phyloP scores from a whole-genome alignment of 352 stramenopile genomes.

The Globisporangium alternatum region DNA sequence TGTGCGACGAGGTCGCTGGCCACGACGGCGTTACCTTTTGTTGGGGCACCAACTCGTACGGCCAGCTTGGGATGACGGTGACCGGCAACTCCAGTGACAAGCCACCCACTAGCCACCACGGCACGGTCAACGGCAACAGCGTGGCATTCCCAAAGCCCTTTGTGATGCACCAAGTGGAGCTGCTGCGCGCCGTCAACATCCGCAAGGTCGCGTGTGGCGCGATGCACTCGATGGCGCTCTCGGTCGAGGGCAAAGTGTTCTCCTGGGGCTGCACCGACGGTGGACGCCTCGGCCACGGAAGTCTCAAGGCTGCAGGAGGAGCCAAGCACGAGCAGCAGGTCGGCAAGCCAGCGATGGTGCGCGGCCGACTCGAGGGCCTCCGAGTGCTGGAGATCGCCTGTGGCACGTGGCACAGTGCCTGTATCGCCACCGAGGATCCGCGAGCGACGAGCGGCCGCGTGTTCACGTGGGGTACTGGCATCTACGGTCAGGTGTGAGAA shows the following conservation, averaged over 20 bases:
- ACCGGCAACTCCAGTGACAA: constrained; percentile 4
- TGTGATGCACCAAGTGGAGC: constrained; percentile 56
- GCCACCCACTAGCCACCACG: background rate
- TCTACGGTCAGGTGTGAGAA: constrained; percentile 51
- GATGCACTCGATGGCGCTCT: constrained; percentile 89
- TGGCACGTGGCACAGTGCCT: constrained; percentile 72
- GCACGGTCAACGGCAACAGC: constrained; percentile 14
- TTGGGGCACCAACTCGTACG: constrained; percentile 77
- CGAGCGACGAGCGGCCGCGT: constrained; percentile 27
- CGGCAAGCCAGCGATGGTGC: constrained; percentile 33
- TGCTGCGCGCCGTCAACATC: constrained; percentile 41
- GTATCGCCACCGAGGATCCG: constrained; percentile 32
- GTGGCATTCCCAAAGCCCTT: constrained; percentile 46
- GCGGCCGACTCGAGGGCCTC: constrained; percentile 28
- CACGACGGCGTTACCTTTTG: constrained; percentile 63
- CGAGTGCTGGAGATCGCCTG: constrained; percentile 59
- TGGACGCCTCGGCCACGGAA: constrained; percentile 44
- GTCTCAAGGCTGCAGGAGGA: constrained; percentile 4
- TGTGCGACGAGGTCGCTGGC: constrained; percentile 65
- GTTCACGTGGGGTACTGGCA: constrained; percentile 70
- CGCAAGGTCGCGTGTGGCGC: constrained; percentile 89
- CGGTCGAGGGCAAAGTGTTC: constrained; percentile 84
- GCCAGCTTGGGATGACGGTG: constrained; percentile 47
- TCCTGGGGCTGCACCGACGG: constrained; percentile 94
- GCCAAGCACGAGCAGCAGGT: constrained; percentile 7